Evolutionary conservation across 2,329 filamentous ascomycete genomes (phyloP).

Genomic region (Aspergillus sojae): DNA sequence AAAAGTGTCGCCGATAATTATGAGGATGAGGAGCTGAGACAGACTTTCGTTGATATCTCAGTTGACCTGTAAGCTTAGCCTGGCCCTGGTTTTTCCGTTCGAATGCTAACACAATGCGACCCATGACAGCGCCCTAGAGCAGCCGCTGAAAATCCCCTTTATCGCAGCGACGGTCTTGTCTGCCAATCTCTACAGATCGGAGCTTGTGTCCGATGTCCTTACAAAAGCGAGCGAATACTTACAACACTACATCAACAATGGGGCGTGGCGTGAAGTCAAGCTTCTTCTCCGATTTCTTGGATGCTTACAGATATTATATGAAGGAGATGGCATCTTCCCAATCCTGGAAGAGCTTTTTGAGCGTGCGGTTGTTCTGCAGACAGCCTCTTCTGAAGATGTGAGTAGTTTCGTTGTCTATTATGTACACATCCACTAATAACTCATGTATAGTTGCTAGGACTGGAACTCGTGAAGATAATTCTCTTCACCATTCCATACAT

Average conservation of each 20-base stretch:
- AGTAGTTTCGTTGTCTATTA: constrained; percentile 39
- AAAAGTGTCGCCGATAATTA: constrained; percentile 79
- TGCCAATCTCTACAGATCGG: constrained; percentile 75
- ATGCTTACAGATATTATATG: constrained; percentile 78
- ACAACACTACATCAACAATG: constrained; percentile 69
- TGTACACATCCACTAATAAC: constrained; percentile 16
- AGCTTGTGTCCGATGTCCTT: constrained; percentile 73
- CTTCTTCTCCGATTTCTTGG: constrained; percentile 84
- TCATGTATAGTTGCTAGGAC: constrained; percentile 56
- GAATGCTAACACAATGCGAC: constrained; percentile 22
- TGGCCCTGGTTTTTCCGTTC: not conserved
- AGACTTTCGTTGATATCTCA: constrained; percentile 71
- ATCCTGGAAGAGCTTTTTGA: constrained; percentile 88
- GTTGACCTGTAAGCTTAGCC: constrained; percentile 65
- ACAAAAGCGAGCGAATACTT: constrained; percentile 61
- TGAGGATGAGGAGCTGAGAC: constrained; percentile 78
- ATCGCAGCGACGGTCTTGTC: constrained; percentile 80
- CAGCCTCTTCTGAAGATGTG: constrained; percentile 88
- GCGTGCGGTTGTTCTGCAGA: constrained; percentile 90
- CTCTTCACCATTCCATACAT: constrained; percentile 91
- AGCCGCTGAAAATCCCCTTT: constrained; percentile 97
- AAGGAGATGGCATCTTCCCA: constrained; percentile 82
- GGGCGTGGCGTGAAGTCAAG: constrained; percentile 90
- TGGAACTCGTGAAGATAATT: constrained; percentile 96
- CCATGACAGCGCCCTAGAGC: constrained; percentile 67